Evolutionary conservation across 2,329 filamentous ascomycete genomes (phyloP).

Genomic region (Laburnicola sp.): DNA sequence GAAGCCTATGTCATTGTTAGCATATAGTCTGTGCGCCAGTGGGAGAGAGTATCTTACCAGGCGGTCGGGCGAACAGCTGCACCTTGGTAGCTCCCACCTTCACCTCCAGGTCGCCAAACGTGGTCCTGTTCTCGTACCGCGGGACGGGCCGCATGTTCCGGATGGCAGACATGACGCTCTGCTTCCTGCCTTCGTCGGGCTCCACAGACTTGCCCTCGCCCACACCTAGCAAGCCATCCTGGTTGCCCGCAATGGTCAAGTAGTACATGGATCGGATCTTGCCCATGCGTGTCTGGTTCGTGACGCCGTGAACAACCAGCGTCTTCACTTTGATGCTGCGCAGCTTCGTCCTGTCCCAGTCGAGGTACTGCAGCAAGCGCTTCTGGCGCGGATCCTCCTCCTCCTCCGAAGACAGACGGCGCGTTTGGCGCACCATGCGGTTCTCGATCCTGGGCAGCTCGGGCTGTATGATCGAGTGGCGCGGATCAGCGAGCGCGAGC

Average conservation of each 20-base stretch:
- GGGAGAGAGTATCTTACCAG: slow-evolving; percentile 66
- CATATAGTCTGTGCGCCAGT: not conserved
- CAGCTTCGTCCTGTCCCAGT: slow-evolving; percentile 55
- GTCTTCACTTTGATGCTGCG: slow-evolving; percentile 66
- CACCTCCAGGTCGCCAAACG: slow-evolving; percentile 78
- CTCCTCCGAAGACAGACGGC: slow-evolving; percentile 39
- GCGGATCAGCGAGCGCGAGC: slow-evolving; percentile 54
- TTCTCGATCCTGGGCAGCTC: slow-evolving; percentile 54
- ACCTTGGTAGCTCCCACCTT: slow-evolving; percentile 91
- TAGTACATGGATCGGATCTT: slow-evolving; percentile 80
- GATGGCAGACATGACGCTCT: slow-evolving; percentile 80
- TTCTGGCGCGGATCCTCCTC: slow-evolving; percentile 53
- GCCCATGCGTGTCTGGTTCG: slow-evolving; percentile 94
- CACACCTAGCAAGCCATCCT: slow-evolving; percentile 80
- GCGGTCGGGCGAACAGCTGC: slow-evolving; percentile 77
- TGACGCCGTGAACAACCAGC: slow-evolving; percentile 72
- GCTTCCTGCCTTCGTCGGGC: slow-evolving; percentile 64
- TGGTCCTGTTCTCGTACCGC: slow-evolving; percentile 88
- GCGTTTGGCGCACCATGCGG: slow-evolving; percentile 41
- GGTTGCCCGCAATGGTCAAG: slow-evolving; percentile 83
- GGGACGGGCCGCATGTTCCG: slow-evolving; percentile 91
- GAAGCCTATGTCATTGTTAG: slow-evolving; percentile 65
- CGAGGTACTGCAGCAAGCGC: slow-evolving; percentile 60
- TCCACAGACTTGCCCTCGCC: slow-evolving; percentile 90
- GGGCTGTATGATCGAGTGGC: slow-evolving; percentile 51